Percentiles rank a stretch among this genome's conserved stretches.
Conservation (phyloP, 805 yeast species). For the Wickerhamiella cacticola region DNA sequence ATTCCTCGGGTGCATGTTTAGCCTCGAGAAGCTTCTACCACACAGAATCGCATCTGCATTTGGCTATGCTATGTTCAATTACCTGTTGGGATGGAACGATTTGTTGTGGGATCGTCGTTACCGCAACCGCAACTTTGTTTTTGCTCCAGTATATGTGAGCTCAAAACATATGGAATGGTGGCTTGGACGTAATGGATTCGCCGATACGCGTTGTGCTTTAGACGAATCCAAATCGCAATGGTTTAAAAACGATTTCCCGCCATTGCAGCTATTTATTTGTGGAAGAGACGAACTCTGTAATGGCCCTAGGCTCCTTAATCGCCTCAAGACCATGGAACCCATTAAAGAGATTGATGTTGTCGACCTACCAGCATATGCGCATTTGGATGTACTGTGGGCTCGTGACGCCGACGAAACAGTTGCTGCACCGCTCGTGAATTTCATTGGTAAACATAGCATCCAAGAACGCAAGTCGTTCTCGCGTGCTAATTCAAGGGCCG, state of each 20-base stretch:
- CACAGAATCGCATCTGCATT: slow-evolving; percentile 45
- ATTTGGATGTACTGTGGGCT: slow-evolving; percentile 90
- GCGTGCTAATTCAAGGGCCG: neutral
- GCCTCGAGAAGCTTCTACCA: slow-evolving; percentile 40
- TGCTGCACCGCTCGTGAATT: slow-evolving; percentile 36
- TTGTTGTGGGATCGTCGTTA: slow-evolving; percentile 56
- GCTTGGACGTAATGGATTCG: slow-evolving; percentile 48
- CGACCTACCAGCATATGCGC: slow-evolving; percentile 57
- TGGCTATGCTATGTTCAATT: slow-evolving; percentile 77
- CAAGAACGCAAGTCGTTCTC: no score
- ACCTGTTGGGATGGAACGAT: slow-evolving; percentile 79
- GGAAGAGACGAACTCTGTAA: slow-evolving; percentile 66
- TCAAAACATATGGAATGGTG: slow-evolving; percentile 86
- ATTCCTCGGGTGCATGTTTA: slow-evolving; percentile 65
- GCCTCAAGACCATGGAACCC: slow-evolving; percentile 48
- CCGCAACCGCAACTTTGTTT: slow-evolving; percentile 64
- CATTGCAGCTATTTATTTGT: slow-evolving; percentile 57
- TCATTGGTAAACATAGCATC: slow-evolving; percentile 18
- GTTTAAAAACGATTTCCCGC: slow-evolving; percentile 38
- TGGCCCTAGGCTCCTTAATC: slow-evolving; percentile 52
- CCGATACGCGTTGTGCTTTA: slow-evolving; percentile 40
- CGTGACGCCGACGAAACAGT: slow-evolving; percentile 55
- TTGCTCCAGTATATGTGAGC: slow-evolving; percentile 75
- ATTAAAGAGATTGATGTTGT: slow-evolving; percentile 24
- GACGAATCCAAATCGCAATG: slow-evolving; percentile 38